Evolutionary conservation across 2,329 filamentous ascomycete species (phyloP), one percentile per base, ranked within the genome.

Genomic region (Cercospora sesami): DNA sequence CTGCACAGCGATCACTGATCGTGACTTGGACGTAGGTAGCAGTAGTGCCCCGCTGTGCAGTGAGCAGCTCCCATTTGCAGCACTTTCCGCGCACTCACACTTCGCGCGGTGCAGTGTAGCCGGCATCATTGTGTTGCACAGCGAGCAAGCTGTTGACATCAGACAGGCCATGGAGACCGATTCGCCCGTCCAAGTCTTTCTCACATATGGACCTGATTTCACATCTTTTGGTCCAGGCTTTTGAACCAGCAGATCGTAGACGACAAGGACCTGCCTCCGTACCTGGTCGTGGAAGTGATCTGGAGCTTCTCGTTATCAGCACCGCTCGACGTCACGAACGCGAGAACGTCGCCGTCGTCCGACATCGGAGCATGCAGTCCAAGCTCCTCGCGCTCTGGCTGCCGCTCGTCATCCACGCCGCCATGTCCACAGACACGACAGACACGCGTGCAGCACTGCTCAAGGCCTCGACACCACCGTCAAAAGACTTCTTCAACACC

Each of bases 401-500:
- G n/a, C 42, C 21, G 18, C 21, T 26, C 14, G 5, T 23, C n/a
- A 26, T 30, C 12, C 36, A 23, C 36, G 36, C 4, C 12, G 26
- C 5, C 21, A 63, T 63, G 60, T 63, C 60, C 42, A 55, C 58
- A 42, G 16, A 18, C 18, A 51, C 36, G 36, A 42, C 48, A 26
- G 26, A 18, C n/a, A 69, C 69, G 23, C 64, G 67, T n/a, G 36
- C 39, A 28, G 75, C 76, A 9, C 73, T 77, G 7, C 73, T 75
- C n/a, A 68, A 70, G 26, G 75, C 75, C 4, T 76, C 74, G 16
- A 74, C 68, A 26, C 75, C 76, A 8, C 73, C 75, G 6, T 65
- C 65, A 10, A 66, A 68, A 42, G 64, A 69, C 12, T 71, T 78
- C 48, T 78, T 79, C 72, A 70, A 71, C 70, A 76, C 69, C 14